Percentiles rank a stretch among this genome's conserved stretches.
These are phyloP conservation scores for Daphne laureola DNA, from an alignment of 441 rosid species.

Conservation along the genomic window DNA sequence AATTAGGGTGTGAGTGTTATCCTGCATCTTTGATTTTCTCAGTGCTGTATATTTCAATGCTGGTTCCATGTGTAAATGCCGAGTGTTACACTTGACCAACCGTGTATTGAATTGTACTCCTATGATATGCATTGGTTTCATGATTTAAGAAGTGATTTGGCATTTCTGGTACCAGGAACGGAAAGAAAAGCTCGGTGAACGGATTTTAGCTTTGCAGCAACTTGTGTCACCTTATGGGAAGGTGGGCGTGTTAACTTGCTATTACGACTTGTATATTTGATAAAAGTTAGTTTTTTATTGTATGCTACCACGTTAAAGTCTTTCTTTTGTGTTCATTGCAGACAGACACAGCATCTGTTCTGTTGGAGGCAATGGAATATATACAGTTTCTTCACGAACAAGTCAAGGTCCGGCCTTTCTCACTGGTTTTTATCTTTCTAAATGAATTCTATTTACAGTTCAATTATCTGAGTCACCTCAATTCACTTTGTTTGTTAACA, in stretches of 20 bases:
- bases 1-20: too few relatives aligned
- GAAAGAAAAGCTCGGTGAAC: slow-evolving; percentile 83
- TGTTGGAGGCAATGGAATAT: slow-evolving; percentile 76
- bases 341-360: slow-evolving; percentile 98
- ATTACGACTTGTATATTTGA: too few relatives aligned
- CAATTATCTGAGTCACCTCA: too few relatives aligned
- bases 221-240: slow-evolving; percentile 97
- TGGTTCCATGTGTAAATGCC: not conserved
- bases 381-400: slow-evolving; percentile 91
- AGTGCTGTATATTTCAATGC: too few relatives aligned
- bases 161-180: slow-evolving; percentile 47
- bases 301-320: too few relatives aligned
- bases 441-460: not conserved
- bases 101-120: not conserved
- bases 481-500: slow-evolving; percentile 15
- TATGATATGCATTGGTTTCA: slow-evolving; percentile 1
- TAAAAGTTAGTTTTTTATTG: too few relatives aligned
- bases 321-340: slow-evolving; percentile 23
- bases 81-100: not conserved
- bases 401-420: slow-evolving; percentile 61
- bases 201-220: slow-evolving; percentile 78
- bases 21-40: too few relatives aligned
- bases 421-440: not conserved
- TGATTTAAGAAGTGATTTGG: slow-evolving; percentile 12
- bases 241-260: slow-evolving; percentile 28